Evolutionary conservation across 2,329 filamentous ascomycete species (phyloP), one percentile per base, ranked within the genome.

Genomic region (Talaromyces albobiverticillius): DNA sequence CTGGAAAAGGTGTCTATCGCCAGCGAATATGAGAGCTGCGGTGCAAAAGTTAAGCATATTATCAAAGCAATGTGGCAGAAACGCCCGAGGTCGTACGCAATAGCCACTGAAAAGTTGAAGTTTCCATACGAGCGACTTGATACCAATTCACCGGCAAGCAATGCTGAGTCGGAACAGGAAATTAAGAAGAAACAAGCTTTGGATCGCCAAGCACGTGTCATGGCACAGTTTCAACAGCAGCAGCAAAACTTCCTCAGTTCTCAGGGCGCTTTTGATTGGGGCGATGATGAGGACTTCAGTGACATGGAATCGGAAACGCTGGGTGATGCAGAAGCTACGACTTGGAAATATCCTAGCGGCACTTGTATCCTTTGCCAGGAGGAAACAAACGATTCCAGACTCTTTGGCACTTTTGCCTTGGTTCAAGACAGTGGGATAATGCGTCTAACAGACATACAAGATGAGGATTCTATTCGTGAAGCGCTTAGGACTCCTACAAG

Each of bases 141-240:
- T 60, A 91, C 89, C 4, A 85, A 86, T 3, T 94, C 90, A 1
- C 90, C 92, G n/a, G 88, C 88, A 13, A 81, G 78, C 53, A 81
- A 79, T 51, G 79, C 83, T 57, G 76, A 78, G 31, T 74, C 77
- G 54, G 78, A 81, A 65, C 82, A 84, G 14, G 89, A 93, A 69
- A 78, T 84, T 57, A 96, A 93, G 77, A 99, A 96, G 79, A 88
- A 89, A 71, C 89, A 93, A 50, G 94, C 94, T 0, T 75, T 92
- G 38, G 93, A 91, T 62, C 85, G 94, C 20, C 92, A 97, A 71
- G 92, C 92, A 2, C 88, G 85, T 65, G 90, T 99, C 29, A 96
- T 99, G 92, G 94, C 92, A 1, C 91, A 96, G 67, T 96, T 99
- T 73, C 94, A 97, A 69, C 88, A 96, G 67, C 93, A 99, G 67